Evolutionary conservation across 805 yeast genomes (phyloP), one percentile per base, ranked within the genome.

Genomic region (Starmerella sp.): DNA sequence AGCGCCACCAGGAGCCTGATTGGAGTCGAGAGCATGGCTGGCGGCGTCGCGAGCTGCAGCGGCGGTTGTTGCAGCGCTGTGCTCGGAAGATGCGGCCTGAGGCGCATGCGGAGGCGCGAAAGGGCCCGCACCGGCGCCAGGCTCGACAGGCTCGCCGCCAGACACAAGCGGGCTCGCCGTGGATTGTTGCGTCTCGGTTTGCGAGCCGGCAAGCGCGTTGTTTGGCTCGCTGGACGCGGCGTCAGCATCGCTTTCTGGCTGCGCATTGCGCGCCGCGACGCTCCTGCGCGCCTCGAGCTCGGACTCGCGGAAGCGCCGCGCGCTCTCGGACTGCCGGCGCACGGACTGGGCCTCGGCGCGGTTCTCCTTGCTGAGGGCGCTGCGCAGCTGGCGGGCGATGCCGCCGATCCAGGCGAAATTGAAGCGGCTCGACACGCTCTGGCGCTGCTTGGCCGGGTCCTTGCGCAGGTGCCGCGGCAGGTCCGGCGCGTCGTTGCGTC

Each of bases 361-460:
- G n/a, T 44, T 53, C 6, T 48, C 43, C 6, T 47, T 45, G 36
- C 32, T 13, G 38, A 57, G 45, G 7, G 50, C 51, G 14, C 34
- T 36, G n/a, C 56, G 54, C 13, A 48, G 51, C 11, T 45, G 54
- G 14, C 49, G 30, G 10, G 53, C 55, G 28, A 56, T 39, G 35
- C 47, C 42, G 14, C 53, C 48, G 11, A 55, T 30, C 61, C 59
- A 58, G 5, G 57, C 47, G 48, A 57, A 53, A 30, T 58, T 42
- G 48, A 54, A 54, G 35, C 48, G 11, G 2, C 10, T 39, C 15
- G 38, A 36, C 3, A 31, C 6, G 28, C 36, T 30, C 48, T 44
- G 28, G 28, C 48, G 48, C 48, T 44, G 48, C 48, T 44, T 44
- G 11, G 35, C 22, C 4, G 48, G 48, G 36, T 44, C 48, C 14